Base-by-base conservation (phyloP, 164 flowering plant genomes). In the Litsea cubeba region DNA sequence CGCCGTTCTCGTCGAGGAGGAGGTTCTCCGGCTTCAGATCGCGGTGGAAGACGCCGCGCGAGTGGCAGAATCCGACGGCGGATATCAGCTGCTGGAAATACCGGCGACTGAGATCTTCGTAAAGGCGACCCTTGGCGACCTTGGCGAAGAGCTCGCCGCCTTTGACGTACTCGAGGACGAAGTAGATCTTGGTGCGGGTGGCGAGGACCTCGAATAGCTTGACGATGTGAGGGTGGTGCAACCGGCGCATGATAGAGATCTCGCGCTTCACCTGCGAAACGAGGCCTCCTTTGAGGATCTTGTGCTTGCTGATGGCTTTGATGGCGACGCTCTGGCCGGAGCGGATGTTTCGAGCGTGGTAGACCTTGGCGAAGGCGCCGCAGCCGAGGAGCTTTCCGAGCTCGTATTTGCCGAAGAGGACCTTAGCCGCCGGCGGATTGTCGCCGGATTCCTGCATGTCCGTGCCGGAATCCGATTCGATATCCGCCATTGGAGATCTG, bases 291-390 rank as follows among this genome's bases (percentile, higher is more conserved):
- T 80, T 84, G n/a, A 80, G 12, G 2, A 91, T 62, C 71, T 84
- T 86, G 51, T 76, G 82, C 79, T 88, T 91, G 80, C 84, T 82
- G 49, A 91, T 82, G 66, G 81, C 77, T 69, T 91, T 91, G 17
- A 91, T 82, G n/a, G 96, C 96, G 69, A 91, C 92, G 85, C 90
- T 85, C 78, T 87, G 85, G 0, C 90, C 89, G 4, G 88, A 81
- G 4, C 66, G 25, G n/a, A 83, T 58, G 74, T 86, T 76, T 46
- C 89, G 63, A 30, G 85, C 96, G 75, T 87, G 87, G 85, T 89
- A 91, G 7, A 91, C 96, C 79, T 89, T 91, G 11, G 85, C 96
- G 71, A 84, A 91, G 12, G 94, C 92, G 2, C 96, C 96, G 62
- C 72, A 67, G 24, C 96, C 96, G 22, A 91, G 85, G 3, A 89